Evolutionary conservation across 768 basidiomycete genomes (phyloP), one percentile per base, ranked within the genome.

Genomic region (Peribolospora baueri): DNA sequence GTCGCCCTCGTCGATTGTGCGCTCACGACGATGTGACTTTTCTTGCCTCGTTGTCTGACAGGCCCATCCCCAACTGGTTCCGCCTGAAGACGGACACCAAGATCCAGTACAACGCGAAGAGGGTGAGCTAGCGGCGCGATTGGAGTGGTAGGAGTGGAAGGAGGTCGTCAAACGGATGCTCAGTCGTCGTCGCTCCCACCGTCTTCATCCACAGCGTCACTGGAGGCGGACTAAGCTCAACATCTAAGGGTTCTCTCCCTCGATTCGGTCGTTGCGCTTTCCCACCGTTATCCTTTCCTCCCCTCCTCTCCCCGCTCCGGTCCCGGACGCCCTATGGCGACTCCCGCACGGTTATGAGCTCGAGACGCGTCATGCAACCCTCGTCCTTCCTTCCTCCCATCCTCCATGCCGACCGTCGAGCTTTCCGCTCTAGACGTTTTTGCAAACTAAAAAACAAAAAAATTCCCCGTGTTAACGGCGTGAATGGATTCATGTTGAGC

Each of bases 181-280:
- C 13, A 38, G 46, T 42, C 59, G 48, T 46, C 41, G 46, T 36
- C 42, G 11, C 42, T 81, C 83, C 41, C 37, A 50, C 25, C 36
- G 13, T 37, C 41, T 48, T 6, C 48, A 61, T 61, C 95, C 95
- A 76, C 78, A 91, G 63, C 83, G 91, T 69, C 91, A 98, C 76
- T 98, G 91, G 91, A 78, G 91, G 68, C 82, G 91, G 71, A 97
- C 91, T 60, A 97, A 97, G 76, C 79, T 97, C 73, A 90, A 90
- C 76, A 81, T 93, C 70, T 91, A 79, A 67, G 45, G 46, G 13
- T 43, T 56, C 9, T 42, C 25, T 25, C 25, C 25, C 25, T 25
- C 25, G 25, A 25, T 25, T 25, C 25, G 25, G 25, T 25, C 25
- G 25, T 25, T 25, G 25, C 25, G 25, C 25, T 25, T 25, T 25